Base-by-base conservation (phyloP, 306 rosid genomes). In the Prinsepia uniflora region DNA sequence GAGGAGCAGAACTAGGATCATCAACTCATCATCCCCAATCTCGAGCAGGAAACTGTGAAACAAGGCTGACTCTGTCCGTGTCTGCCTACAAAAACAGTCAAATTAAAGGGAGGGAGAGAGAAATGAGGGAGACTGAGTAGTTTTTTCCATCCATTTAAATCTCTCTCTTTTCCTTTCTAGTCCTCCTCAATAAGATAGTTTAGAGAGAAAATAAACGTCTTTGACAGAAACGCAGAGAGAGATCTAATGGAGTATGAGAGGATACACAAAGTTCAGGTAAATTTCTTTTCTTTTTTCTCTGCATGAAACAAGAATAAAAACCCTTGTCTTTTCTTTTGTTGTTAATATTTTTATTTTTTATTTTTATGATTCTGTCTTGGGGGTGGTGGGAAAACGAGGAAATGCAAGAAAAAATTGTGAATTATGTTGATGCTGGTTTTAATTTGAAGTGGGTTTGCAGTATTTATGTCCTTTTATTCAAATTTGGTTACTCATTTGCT, bases 211-310 rank as follows among this genome's bases (percentile, higher is more conserved):
- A 36, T 40, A 69, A 41, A 36, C 43, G 47, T 39, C 22, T 48
- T 48, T 22, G 3, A 13, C 46, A 47, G 30, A 63, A 30, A 15
- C 8, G 20, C 45, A 55, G 72, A 45, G n/a, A 49, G 75, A 79
- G 84, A 82, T 83, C 88, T 70, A 79, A 89, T 90, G 98, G 98
- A 92, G 70, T 92, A 92, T 79, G 98, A 92, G 75, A 86, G 98
- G 79, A 90, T 92, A 67, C 82, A 86, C 77, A 88, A 90, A 85
- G 83, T 80, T 82, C 98, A 92, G 96, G 98, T 92, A 78, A 75
- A 75, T 30, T 53, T 63, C 36, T 30, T 3, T 59, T 55, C 13
- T 9, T 6, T 5, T 75, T 58, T 68, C 77, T 72, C 65, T 67
- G 41, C 2, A 14, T 5, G 15, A 44, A n/a, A 22, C 7, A 58